phyloP scores from a whole-genome alignment of 345 rosid species.

The Arabidopsis thaliana region TAIR10.1 NC_003074.8:18877001-18877500 shows the following conservation, averaged over 20 bases:
- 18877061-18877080: slow-evolving; percentile 48
- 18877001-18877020: slow-evolving; percentile 83
- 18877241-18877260: slow-evolving; percentile 99
- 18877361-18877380: slow-evolving; percentile 30
- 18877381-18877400: slow-evolving; percentile 44
- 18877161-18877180: slow-evolving; percentile 58
- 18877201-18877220: slow-evolving; percentile 64
- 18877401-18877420: slow-evolving; percentile 15
- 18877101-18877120: slow-evolving; percentile 60
- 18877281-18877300: slow-evolving; percentile 87
- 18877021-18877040: slow-evolving; percentile 72
- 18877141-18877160: slow-evolving; percentile 66
- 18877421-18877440: slow-evolving; percentile 20
- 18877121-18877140: slow-evolving; percentile 59
- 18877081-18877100: slow-evolving; percentile 24
- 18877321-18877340: slow-evolving; percentile 86
- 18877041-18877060: slow-evolving; percentile 58
- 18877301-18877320: slow-evolving; percentile 81
- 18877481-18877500: slow-evolving; percentile 24
- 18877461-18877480: slow-evolving; percentile 41
- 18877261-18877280: slow-evolving; percentile 97
- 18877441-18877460: slow-evolving; percentile 29
- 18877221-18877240: slow-evolving; percentile 83
- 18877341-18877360: slow-evolving; percentile 37
- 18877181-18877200: slow-evolving; percentile 74